phyloP scores from a whole-genome alignment of 352 stramenopile genomes.

The Phytophthora rubi region DNA sequence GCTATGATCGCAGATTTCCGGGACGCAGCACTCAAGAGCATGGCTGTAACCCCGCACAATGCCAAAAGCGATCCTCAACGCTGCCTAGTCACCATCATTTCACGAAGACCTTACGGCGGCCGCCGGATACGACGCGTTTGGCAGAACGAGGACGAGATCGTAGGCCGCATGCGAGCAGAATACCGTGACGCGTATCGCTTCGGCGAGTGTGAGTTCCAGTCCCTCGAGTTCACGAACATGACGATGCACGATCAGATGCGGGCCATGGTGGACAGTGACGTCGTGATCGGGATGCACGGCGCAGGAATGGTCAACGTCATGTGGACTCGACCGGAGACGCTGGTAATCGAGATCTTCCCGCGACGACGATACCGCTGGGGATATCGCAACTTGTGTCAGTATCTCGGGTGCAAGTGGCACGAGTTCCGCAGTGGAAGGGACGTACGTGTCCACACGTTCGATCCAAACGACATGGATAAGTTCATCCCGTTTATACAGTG shows the following conservation, averaged over 20 bases:
- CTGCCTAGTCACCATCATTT: slow-evolving; percentile 58
- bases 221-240: slow-evolving; percentile 65
- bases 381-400: slow-evolving; percentile 78
- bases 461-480: slow-evolving; percentile 61
- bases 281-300: slow-evolving; percentile 82
- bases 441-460: slow-evolving; percentile 24
- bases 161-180: slow-evolving; percentile 44
- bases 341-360: slow-evolving; percentile 77
- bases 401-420: slow-evolving; percentile 64
- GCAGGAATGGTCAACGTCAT: slow-evolving; percentile 79
- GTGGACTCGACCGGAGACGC: slow-evolving; percentile 56
- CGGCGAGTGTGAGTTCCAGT: slow-evolving; percentile 49
- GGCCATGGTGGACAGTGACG: slow-evolving; percentile 60
- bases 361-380: slow-evolving; percentile 54
- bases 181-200: slow-evolving; percentile 39
- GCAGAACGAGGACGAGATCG: slow-evolving; percentile 61
- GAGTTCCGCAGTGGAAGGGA: slow-evolving; percentile 50
- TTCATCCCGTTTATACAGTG: slow-evolving; percentile 53
- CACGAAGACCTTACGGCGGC: slow-evolving; percentile 50
- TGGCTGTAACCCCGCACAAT: slow-evolving; percentile 24
- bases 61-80: slow-evolving; percentile 11
- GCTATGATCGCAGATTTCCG: slow-evolving; percentile 28
- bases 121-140: slow-evolving; percentile 60
- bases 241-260: slow-evolving; percentile 64
- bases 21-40: slow-evolving; percentile 28